Evolutionary conservation across 169 alveolate genomes (phyloP).

Genomic region (Fabrea salina): DNA sequence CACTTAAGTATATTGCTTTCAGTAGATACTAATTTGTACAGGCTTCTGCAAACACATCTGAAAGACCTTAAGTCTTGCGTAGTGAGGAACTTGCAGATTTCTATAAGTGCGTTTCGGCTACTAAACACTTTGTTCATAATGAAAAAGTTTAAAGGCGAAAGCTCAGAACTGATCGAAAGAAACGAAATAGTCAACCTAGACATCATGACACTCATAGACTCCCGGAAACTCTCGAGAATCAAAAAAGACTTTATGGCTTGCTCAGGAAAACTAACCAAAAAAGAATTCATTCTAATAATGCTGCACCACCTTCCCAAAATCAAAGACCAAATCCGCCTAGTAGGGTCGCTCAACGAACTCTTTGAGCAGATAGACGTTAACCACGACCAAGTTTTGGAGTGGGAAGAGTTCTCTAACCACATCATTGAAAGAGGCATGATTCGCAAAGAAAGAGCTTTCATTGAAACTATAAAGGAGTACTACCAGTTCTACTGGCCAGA

Average conservation of each 20-base stretch:
- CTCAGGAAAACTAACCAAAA: conserved; percentile 29
- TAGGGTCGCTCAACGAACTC: conserved; percentile 52
- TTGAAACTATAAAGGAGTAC: conserved; percentile 41
- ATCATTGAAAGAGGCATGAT: conserved; percentile 62
- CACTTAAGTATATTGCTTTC: no score
- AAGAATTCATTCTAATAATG: conserved; percentile 44
- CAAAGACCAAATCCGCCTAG: conserved; percentile 41
- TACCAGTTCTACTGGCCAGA: conserved; percentile 33
- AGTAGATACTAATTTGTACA: no score
- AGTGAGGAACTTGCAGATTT: no score
- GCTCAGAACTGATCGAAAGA: neutral
- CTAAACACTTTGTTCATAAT: no score
- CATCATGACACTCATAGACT: conserved; percentile 22
- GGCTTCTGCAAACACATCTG: no score
- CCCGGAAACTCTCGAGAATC: conserved; percentile 42
- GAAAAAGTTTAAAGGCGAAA: no score
- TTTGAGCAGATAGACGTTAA: conserved; percentile 77
- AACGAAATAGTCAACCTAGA: neutral
- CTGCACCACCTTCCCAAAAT: conserved; percentile 44
- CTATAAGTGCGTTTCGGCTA: no score
- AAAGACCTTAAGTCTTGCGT: no score
- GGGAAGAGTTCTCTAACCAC: conserved; percentile 79
- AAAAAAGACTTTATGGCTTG: conserved; percentile 49
- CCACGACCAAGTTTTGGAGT: conserved; percentile 65
- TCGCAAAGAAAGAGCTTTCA: conserved; percentile 6